Base-by-base conservation (phyloP, 2,329 filamentous ascomycete species). In the Cladosporium sp. region DNA sequence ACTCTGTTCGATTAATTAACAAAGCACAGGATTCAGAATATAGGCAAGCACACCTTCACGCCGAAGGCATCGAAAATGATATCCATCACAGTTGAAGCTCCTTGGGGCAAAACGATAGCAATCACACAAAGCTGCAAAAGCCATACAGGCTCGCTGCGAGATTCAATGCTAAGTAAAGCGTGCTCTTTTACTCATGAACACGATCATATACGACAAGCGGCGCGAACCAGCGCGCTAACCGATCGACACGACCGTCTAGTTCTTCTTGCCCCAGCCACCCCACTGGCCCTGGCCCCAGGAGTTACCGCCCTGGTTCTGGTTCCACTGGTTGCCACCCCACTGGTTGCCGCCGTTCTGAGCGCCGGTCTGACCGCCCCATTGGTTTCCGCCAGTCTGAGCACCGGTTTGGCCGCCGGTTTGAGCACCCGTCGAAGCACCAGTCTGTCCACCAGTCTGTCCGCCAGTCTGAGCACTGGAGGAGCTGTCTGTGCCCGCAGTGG, bases 261-360 rank as follows among this genome's bases (percentile, higher is more conserved):
- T 50, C 48, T 50, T 50, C 48, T 37, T 50, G 19, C 48, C 48
- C 48, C 48, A 50, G 9, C 48, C 32, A 14, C 48, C 33, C 48
- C 48, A 50, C 28, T 22, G 16, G 37, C 46, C 46, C 37, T 38
- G 34, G 32, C 48, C 48, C 48, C 48, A 50, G 5, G n/a, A 19
- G 48, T 38, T 43, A 11, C 40, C 48, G 5, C 48, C 33, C 11
- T 46, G 33, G 14, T 46, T 19, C 40, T 42, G 40, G 19, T 42
- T 28, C 40, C 40, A 42, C 40, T 42, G 40, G 40, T 42, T 42
- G 19, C 13, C 40, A 9, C 40, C 40, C 22, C 22, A 28, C 40
- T 42, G 40, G 40, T 9, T n/a, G 9, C 40, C 11, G 7, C 32
- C 46, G 19, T 19, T 14, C 35, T 48, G 45, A 19, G 46, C 38